Percentiles rank a stretch among this genome's conserved stretches.
These are phyloP conservation scores for Xanthoconium purpureum DNA, from an alignment of 768 basidiomycete genomes.

Conservation along the genomic window DNA sequence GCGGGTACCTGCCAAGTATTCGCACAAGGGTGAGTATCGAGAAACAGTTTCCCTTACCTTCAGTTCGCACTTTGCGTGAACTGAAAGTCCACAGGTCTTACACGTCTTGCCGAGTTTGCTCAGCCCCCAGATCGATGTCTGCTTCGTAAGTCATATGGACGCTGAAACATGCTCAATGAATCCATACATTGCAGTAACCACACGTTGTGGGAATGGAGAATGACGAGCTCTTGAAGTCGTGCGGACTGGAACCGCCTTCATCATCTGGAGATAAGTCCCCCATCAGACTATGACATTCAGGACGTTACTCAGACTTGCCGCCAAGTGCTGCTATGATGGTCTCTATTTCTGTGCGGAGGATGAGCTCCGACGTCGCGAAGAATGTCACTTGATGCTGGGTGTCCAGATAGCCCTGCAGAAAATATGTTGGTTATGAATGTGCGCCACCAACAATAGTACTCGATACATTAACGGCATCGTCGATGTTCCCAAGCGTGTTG, in stretches of 20 bases:
- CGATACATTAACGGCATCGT: conserved; percentile 32
- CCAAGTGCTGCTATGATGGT: conserved; percentile 58
- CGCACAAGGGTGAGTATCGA: conserved; percentile 7
- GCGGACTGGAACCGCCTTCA: conserved; percentile 65
- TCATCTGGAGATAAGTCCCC: conserved; percentile 50
- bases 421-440: background rate
- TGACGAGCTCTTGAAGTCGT: conserved; percentile 79
- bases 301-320: conserved; percentile 40
- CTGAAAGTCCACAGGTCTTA: conserved; percentile 70
- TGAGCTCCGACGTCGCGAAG: conserved; percentile 52
- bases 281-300: conserved; percentile 1
- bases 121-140: conserved; percentile 86
- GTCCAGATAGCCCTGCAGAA: conserved; percentile 58
- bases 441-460: background rate
- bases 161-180: background rate
- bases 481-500: conserved; percentile 53
- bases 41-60: conserved; percentile 48
- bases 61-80: conserved; percentile 82
- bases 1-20: conserved; percentile 58
- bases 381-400: conserved; percentile 55
- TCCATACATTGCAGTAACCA: conserved; percentile 71
- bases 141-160: conserved; percentile 4
- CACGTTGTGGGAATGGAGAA: conserved; percentile 86
- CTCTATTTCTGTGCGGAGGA: conserved; percentile 64
- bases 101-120: conserved; percentile 87